Conservation (phyloP, 2,329 filamentous ascomycete species). For the Neopestalotiopsis sp. region DNA sequence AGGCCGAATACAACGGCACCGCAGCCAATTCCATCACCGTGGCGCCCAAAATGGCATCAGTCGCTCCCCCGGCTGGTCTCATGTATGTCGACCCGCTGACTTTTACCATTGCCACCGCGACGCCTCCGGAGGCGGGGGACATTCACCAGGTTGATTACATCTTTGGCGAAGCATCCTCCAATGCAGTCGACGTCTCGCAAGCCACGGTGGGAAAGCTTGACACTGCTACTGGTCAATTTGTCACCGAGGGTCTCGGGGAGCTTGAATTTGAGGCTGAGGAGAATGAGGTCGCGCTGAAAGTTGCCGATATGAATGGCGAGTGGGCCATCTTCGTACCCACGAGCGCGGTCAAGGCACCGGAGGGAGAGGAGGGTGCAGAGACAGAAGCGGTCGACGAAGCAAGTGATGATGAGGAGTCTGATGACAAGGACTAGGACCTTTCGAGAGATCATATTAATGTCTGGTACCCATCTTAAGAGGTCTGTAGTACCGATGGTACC, state of each 20-base stretch:
- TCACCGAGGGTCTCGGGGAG: slow-evolving; percentile 21
- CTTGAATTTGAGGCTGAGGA: slow-evolving; percentile 25
- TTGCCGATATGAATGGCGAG: slow-evolving; percentile 24
- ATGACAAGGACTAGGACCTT: background rate
- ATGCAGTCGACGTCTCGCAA: slow-evolving; percentile 18
- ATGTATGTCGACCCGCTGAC: slow-evolving; percentile 23
- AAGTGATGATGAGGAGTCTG: background rate
- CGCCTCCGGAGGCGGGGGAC: slow-evolving; percentile 16
- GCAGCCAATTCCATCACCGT: slow-evolving; percentile 20
- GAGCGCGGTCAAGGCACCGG: slow-evolving; percentile 15
- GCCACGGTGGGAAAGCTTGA: slow-evolving; percentile 21
- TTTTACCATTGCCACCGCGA: slow-evolving; percentile 18
- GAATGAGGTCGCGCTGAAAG: slow-evolving; percentile 22
- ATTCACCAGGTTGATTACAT: slow-evolving; percentile 23
- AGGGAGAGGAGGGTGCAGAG: background rate
- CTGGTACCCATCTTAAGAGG: too few species aligned
- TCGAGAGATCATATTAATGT: too few species aligned
- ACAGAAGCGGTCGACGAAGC: background rate
- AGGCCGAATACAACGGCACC: slow-evolving; percentile 23
- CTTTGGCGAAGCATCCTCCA: slow-evolving; percentile 20
- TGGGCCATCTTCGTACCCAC: slow-evolving; percentile 20
- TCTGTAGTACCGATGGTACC: too few species aligned
- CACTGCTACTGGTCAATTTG: slow-evolving; percentile 18
- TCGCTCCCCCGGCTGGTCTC: slow-evolving; percentile 18
- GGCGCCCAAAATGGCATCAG: slow-evolving; percentile 16